Percentiles rank a stretch among this genome's conserved stretches.
Evolutionary conservation across 352 stramenopile genomes (phyloP).

Genomic region (Phytophthora pseudosyringae): DNA sequence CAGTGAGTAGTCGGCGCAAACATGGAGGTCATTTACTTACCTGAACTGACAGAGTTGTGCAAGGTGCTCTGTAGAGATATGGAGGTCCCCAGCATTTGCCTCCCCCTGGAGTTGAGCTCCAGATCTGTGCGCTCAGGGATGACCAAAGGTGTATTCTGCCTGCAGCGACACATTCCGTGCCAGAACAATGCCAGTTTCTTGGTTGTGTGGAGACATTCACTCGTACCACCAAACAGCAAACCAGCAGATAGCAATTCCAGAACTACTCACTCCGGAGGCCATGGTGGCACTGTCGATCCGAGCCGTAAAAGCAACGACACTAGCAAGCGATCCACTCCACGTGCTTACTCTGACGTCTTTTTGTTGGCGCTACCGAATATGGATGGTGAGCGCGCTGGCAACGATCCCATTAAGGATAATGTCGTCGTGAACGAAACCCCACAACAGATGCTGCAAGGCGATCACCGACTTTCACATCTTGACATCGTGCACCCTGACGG

Average conservation of each 20-base stretch:
- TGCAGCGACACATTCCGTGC: slow-evolving; percentile 46
- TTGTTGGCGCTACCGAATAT: slow-evolving; percentile 10
- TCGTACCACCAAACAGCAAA: not conserved
- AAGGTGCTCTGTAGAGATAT: slow-evolving; percentile 52
- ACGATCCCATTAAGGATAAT: not conserved
- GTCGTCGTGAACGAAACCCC: not conserved
- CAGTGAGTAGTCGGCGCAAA: slow-evolving; percentile 32
- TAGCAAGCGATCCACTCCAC: slow-evolving; percentile 8
- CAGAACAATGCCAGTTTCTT: slow-evolving; percentile 47
- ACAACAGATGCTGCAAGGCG: not conserved
- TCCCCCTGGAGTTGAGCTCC: slow-evolving; percentile 6
- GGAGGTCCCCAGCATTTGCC: slow-evolving; percentile 33
- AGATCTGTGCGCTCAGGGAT: slow-evolving; percentile 1
- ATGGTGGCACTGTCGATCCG: not conserved
- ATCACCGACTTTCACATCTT: slow-evolving; percentile 9
- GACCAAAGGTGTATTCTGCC: slow-evolving; percentile 43
- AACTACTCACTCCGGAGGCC: not conserved
- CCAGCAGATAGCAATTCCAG: not conserved
- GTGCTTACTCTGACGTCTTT: slow-evolving; percentile 28
- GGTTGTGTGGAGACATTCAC: slow-evolving; percentile 45
- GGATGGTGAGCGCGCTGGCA: not conserved
- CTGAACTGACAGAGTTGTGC: slow-evolving; percentile 1
- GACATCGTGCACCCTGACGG: slow-evolving; percentile 20
- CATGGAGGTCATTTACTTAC: not conserved
- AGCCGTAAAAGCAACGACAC: not conserved